A percentile compares a stretch with the other conserved stretches of the same genome.
phyloP scores from a whole-genome alignment of 257 asterid genomes.

The Echites panduratus region DNA sequence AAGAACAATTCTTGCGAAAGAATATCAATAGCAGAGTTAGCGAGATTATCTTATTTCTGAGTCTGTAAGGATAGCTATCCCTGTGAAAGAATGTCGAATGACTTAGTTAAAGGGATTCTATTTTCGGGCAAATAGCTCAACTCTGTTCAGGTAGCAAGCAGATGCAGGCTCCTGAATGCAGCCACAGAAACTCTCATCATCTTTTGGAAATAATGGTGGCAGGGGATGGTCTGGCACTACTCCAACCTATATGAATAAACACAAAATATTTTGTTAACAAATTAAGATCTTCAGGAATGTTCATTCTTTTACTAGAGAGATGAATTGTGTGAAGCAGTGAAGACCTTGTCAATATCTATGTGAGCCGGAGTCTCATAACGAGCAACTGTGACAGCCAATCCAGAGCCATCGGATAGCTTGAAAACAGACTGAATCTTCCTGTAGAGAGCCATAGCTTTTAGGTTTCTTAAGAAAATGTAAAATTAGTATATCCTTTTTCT shows the following conservation, averaged over 20 bases:
- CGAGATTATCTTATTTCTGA: background rate
- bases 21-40: background rate
- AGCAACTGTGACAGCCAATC: conserved; percentile 90
- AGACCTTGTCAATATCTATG: conserved; percentile 85
- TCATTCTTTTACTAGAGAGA: background rate
- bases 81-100: background rate
- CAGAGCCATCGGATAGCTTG: conserved; percentile 95
- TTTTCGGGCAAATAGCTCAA: conserved; percentile 54
- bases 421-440: conserved; percentile 96
- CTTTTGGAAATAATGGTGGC: conserved; percentile 82
- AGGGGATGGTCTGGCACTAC: conserved; percentile 75
- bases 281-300: background rate
- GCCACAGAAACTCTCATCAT: conserved; percentile 72
- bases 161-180: conserved; percentile 77
- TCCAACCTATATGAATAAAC: conserved; percentile 59
- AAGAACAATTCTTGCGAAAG: conserved; percentile 1
- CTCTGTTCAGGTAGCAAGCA: conserved; percentile 64
- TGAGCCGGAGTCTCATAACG: conserved; percentile 97
- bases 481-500: conserved; percentile 1
- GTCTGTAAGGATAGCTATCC: background rate
- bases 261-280: background rate
- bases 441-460: conserved; percentile 17
- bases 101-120: background rate
- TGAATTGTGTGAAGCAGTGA: conserved; percentile 13
- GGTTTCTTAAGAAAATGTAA: conserved; percentile 4